Conservation (phyloP, 306 rosid genomes). For the Fagus sylvatica region DNA sequence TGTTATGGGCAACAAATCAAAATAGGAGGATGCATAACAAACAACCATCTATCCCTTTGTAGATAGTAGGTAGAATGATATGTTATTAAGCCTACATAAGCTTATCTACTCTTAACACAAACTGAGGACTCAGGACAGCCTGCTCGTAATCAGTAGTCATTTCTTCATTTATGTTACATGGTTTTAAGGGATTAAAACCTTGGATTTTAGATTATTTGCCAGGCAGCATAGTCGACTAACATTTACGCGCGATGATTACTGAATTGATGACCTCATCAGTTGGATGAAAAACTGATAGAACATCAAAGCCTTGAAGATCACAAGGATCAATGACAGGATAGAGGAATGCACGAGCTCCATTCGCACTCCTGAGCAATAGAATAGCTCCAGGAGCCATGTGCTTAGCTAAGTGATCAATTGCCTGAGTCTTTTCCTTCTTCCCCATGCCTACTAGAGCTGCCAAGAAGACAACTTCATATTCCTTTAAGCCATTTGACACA, state of each 20-base stretch:
- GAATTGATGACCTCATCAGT: slow-evolving; percentile 81
- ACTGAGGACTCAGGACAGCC: too few relatives aligned
- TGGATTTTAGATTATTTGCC: slow-evolving; percentile 65
- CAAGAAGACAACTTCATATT: slow-evolving; percentile 67
- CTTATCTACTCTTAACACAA: too few relatives aligned
- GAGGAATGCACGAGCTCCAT: slow-evolving; percentile 81
- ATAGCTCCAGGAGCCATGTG: slow-evolving; percentile 67
- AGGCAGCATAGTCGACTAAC: slow-evolving; percentile 32
- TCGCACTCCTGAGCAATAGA: slow-evolving; percentile 79
- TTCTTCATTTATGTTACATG: slow-evolving; percentile 57
- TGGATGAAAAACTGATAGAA: slow-evolving; percentile 75
- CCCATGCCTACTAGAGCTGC: slow-evolving; percentile 91
- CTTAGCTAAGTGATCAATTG: slow-evolving; percentile 56
- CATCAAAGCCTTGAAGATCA: slow-evolving; percentile 69
- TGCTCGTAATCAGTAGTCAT: slow-evolving; percentile 31
- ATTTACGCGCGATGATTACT: slow-evolving; percentile 62
- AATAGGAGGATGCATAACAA: too few relatives aligned
- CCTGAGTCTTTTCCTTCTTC: slow-evolving; percentile 45
- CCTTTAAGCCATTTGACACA: slow-evolving; percentile 40
- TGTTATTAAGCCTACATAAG: too few relatives aligned
- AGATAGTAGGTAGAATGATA: too few relatives aligned
- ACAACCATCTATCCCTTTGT: too few relatives aligned
- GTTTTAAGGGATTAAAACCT: slow-evolving; percentile 57
- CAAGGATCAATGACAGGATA: slow-evolving; percentile 74
- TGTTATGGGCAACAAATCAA: too few relatives aligned